Percentiles rank a stretch among this genome's conserved stretches.
These are phyloP conservation scores for Kingdonia uniflora DNA, from an alignment of 164 flowering plant genomes.

Conservation along the genomic window DNA sequence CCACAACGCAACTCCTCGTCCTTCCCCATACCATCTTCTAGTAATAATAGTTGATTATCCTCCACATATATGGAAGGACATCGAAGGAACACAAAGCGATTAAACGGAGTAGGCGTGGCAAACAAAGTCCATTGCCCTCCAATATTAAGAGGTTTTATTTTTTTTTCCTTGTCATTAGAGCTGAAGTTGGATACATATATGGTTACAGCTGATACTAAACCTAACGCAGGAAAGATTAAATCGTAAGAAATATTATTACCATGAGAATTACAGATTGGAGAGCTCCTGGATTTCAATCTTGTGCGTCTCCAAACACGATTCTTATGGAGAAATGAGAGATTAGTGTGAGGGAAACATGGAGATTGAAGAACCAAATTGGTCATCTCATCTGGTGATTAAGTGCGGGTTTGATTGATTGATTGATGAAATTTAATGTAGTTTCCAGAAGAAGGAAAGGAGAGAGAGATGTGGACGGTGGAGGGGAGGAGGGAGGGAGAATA, in stretches of 20 bases:
- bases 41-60: conserved; percentile 35
- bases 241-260: conserved; percentile 15
- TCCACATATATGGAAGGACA: conserved; percentile 66
- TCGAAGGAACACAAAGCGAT: conserved; percentile 72
- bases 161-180: background rate
- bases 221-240: conserved; percentile 45
- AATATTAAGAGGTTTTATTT: conserved; percentile 2
- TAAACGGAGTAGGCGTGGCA: conserved; percentile 81
- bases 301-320: conserved; percentile 25
- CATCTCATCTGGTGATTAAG: background rate
- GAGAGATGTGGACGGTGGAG: background rate
- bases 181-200: conserved; percentile 18
- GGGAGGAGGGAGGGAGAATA: background rate
- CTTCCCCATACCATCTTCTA: background rate
- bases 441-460: background rate
- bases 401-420: background rate
- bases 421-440: background rate
- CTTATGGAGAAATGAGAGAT: conserved; percentile 9
- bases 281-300: conserved; percentile 16
- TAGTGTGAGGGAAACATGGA: background rate
- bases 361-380: conserved; percentile 1
- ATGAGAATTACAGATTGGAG: background rate
- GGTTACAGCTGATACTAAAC: conserved; percentile 41
- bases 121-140: conserved; percentile 70
- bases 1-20: too few relatives aligned